phyloP scores from a whole-genome alignment of 2,329 filamentous ascomycete genomes.

The Chalaropsis ovoidea region DNA sequence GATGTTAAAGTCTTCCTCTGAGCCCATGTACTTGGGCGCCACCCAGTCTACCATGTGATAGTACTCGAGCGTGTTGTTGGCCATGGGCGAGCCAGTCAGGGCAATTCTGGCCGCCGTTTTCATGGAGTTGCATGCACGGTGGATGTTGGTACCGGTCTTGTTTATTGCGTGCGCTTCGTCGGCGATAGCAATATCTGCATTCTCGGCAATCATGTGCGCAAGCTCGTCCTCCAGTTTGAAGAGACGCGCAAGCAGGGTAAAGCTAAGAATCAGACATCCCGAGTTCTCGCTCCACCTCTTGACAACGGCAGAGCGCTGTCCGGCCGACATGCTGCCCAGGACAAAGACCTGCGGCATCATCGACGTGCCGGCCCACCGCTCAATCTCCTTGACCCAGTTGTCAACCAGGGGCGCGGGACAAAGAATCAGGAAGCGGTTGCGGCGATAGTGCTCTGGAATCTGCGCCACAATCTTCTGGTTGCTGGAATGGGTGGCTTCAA shows the following conservation, averaged over 20 bases:
- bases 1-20: conserved; percentile 53
- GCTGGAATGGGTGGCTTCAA: conserved; percentile 51
- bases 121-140: conserved; percentile 48
- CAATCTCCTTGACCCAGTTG: conserved; percentile 75
- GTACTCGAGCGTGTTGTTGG: conserved; percentile 77
- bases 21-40: conserved; percentile 65
- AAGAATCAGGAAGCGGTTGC: conserved; percentile 58
- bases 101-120: conserved; percentile 63
- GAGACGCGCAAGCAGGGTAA: conserved; percentile 47
- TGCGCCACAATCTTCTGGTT: conserved; percentile 51
- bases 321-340: neutral
- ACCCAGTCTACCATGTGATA: conserved; percentile 84
- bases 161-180: conserved; percentile 81
- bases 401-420: conserved; percentile 65
- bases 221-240: conserved; percentile 32
- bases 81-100: conserved; percentile 74
- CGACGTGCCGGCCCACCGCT: conserved; percentile 35
- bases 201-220: conserved; percentile 43
- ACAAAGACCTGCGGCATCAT: conserved; percentile 17
- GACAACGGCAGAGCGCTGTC: conserved; percentile 11
- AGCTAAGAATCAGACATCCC: conserved; percentile 69
- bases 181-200: conserved; percentile 63
- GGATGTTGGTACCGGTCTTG: conserved; percentile 45
- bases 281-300: conserved; percentile 51
- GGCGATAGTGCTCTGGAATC: conserved; percentile 55